Evolutionary conservation across 257 asterid species (phyloP).

Genomic region (Nicotiana paniculata): DNA sequence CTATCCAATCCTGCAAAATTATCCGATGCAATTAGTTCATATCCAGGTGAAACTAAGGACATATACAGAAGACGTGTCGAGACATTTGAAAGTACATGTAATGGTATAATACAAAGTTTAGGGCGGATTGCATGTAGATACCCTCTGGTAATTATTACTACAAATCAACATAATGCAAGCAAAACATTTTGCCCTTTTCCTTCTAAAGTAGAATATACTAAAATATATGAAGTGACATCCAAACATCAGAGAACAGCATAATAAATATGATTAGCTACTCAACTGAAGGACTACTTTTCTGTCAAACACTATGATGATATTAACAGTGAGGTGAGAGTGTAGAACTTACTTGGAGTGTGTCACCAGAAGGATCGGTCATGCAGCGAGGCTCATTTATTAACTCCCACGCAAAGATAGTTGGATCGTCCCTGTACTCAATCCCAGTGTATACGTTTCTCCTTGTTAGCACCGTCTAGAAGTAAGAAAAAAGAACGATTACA

Average conservation of each 20-base stretch:
- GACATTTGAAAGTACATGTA: too few species aligned
- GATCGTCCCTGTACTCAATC: slow-evolving; percentile 26
- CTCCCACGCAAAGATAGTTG: slow-evolving; percentile 36
- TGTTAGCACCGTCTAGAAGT: slow-evolving; percentile 22
- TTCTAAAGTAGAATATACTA: not conserved
- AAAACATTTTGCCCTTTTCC: not conserved
- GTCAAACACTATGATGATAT: not conserved
- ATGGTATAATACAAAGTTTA: not conserved
- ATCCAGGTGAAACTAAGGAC: not conserved
- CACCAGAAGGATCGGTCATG: slow-evolving; percentile 84
- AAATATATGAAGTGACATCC: not conserved
- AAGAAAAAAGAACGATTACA: not conserved
- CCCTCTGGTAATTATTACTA: not conserved
- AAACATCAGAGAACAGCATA: not conserved
- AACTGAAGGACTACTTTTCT: not conserved
- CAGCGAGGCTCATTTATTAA: slow-evolving; percentile 36
- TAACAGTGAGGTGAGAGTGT: not conserved
- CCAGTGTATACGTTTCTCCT: slow-evolving; percentile 26
- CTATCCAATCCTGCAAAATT: slow-evolving; percentile 89
- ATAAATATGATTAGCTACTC: not conserved
- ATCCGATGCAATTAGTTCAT: slow-evolving; percentile 4
- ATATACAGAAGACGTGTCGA: too few species aligned
- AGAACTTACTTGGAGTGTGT: slow-evolving; percentile 79
- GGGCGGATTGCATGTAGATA: not conserved
- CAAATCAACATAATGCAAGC: not conserved